Percentiles rank a stretch among this genome's conserved stretches.
phyloP scores from a whole-genome alignment of 1,284 basidiomycete genomes.

The Ustilago lituana region DNA sequence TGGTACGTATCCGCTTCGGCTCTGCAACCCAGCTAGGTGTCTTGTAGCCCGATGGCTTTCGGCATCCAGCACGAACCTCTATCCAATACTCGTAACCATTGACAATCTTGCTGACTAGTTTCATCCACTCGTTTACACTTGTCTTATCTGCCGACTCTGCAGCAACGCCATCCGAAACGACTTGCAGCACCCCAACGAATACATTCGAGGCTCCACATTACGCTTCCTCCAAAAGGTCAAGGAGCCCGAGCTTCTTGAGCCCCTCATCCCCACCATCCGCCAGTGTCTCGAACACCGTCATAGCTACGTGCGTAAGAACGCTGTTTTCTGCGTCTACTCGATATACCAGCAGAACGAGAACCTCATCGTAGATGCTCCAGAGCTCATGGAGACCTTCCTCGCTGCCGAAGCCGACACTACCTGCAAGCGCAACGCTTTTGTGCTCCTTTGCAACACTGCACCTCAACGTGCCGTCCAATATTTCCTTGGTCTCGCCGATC shows the following conservation, averaged over 20 bases:
- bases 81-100: no score
- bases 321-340: slow-evolving; percentile 92
- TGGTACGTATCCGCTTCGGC: slow-evolving; percentile 74
- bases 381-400: slow-evolving; percentile 95
- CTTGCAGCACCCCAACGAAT: slow-evolving; percentile 99
- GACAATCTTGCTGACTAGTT: neutral
- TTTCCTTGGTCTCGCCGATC: slow-evolving; percentile 84
- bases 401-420: slow-evolving; percentile 89
- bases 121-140: neutral
- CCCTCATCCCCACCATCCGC: slow-evolving; percentile 90
- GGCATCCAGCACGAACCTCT: no score
- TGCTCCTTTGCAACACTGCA: slow-evolving; percentile 88
- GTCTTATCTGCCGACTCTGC: slow-evolving; percentile 2
- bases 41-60: no score
- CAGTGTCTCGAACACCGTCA: slow-evolving; percentile 97
- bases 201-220: slow-evolving; percentile 95
- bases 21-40: no score
- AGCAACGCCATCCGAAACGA: slow-evolving; percentile 98
- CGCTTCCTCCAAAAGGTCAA: slow-evolving; percentile 96
- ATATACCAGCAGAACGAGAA: slow-evolving; percentile 86
- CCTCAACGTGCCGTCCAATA: slow-evolving; percentile 92
- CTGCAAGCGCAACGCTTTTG: slow-evolving; percentile 97
- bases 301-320: slow-evolving; percentile 98
- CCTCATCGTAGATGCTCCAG: slow-evolving; percentile 95
- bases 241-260: slow-evolving; percentile 93